A percentile compares a stretch with the other conserved stretches of the same genome.
Conservation (phyloP, 805 yeast species). For the Kluyveromyces starmeri region DNA sequence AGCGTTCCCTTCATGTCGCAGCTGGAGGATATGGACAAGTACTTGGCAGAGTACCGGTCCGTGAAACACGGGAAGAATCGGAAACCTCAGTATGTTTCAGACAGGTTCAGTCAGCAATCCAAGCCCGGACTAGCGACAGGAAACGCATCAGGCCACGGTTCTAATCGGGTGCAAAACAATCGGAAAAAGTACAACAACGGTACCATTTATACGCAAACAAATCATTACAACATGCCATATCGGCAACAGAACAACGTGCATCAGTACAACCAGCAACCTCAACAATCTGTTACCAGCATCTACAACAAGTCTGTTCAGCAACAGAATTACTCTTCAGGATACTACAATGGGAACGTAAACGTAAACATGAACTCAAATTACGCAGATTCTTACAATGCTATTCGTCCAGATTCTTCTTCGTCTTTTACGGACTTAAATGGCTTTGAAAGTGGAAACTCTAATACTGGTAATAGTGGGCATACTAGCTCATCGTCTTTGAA, state of each 20-base stretch:
- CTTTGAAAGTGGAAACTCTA: neutral
- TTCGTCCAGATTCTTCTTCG: neutral
- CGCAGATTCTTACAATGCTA: slow-evolving; percentile 3
- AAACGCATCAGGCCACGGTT: neutral
- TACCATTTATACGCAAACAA: slow-evolving; percentile 9
- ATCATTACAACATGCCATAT: slow-evolving; percentile 3
- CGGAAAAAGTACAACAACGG: slow-evolving; percentile 9
- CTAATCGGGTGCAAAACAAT: neutral
- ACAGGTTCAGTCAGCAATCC: slow-evolving; percentile 8
- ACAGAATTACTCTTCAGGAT: slow-evolving; percentile 6
- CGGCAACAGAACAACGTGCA: slow-evolving; percentile 3
- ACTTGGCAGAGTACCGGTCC: slow-evolving; percentile 20
- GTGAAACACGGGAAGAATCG: slow-evolving; percentile 15
- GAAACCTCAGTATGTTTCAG: slow-evolving; percentile 5
- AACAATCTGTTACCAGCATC: slow-evolving; percentile 4
- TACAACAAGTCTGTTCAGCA: slow-evolving; percentile 6
- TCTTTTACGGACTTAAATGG: too few species aligned
- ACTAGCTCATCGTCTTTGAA: neutral
- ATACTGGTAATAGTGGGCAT: neutral
- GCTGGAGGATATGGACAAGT: slow-evolving; percentile 28
- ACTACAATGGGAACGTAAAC: slow-evolving; percentile 8
- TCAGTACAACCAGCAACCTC: slow-evolving; percentile 4
- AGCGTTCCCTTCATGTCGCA: slow-evolving; percentile 29
- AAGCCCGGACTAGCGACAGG: slow-evolving; percentile 5
- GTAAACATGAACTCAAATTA: slow-evolving; percentile 7